Conservation (phyloP, 495 filamentous ascomycete species). For the Penicillium coffeae region DNA sequence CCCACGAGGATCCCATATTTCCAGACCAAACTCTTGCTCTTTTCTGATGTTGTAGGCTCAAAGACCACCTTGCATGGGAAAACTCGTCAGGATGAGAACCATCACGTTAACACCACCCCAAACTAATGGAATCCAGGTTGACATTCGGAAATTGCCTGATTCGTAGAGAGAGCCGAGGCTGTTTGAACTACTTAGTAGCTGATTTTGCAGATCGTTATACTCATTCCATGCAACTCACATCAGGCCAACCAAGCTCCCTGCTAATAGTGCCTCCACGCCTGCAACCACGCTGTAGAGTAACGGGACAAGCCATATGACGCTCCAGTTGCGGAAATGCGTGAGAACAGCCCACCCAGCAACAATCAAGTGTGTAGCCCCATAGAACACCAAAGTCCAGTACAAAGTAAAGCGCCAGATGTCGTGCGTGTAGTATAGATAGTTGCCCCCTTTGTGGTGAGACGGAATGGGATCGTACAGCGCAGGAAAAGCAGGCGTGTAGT, state of each 20-base stretch:
- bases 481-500: slow-evolving; percentile 74
- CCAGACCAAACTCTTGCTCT: no score
- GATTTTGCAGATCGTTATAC: background rate
- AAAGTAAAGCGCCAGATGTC: slow-evolving; percentile 94
- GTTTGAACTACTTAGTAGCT: slow-evolving; percentile 2
- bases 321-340: slow-evolving; percentile 68
- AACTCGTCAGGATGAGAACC: slow-evolving; percentile 87
- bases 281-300: slow-evolving; percentile 70
- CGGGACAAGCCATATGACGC: slow-evolving; percentile 72
- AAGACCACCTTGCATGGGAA: slow-evolving; percentile 91
- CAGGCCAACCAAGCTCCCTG: slow-evolving; percentile 83
- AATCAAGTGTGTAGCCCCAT: slow-evolving; percentile 36
- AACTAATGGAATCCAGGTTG: slow-evolving; percentile 93
- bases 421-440: slow-evolving; percentile 69
- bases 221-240: slow-evolving; percentile 58
- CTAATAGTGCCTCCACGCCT: slow-evolving; percentile 75
- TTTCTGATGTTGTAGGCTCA: no score
- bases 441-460: slow-evolving; percentile 42
- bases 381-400: slow-evolving; percentile 70
- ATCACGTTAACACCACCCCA: slow-evolving; percentile 91
- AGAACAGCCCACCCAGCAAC: slow-evolving; percentile 69
- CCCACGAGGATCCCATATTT: no score
- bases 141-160: slow-evolving; percentile 87
- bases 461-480: slow-evolving; percentile 80
- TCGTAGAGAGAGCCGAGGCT: slow-evolving; percentile 87